Base-by-base conservation (phyloP, 2,329 filamentous ascomycete species). In the Sarocladium kiliense region DNA sequence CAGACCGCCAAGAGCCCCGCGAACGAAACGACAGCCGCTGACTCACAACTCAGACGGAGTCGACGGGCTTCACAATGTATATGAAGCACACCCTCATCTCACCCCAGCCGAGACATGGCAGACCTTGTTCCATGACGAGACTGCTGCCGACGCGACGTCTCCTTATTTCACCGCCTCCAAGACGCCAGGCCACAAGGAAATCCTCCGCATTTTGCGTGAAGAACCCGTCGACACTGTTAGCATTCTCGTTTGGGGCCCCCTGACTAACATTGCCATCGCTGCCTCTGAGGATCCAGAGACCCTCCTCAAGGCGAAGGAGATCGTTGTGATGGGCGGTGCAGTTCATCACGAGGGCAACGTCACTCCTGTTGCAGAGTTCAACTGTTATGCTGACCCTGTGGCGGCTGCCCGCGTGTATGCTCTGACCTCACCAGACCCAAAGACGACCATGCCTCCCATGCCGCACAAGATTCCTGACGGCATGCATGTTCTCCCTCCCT, bases 321-420 rank as follows among this genome's bases (percentile, higher is more conserved):
- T 99, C 2, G 87, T 96, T 3, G 89, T 97, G 47, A 99, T 99
- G 94, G 94, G 93, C 57, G 94, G 94, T 57, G 86, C 89, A 23
- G 81, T 99, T 54, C 79, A 88, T 57, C 74, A 85, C 44, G 80
- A 85, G 53, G 94, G 94, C 62, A 99, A 99, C 70, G 85, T 89
- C 65, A 86, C 84, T 45, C 93, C 94, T 1, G 82, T 87, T 12
- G 91, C 89, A 59, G 94, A 99, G 69, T 99, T 99, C 81, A 99
- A 99, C 76, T 88, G 88, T 56, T 96, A 91, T 66, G 92, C 94
- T 56, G 95, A 99, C 68, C 79, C 88, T 19, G 80, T 89, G 39
- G 88, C 89, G 26, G 83, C 88, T 0, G 89, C 89, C 11, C 80
- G 88, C 14, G 81, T 94, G 18, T 92, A 87, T 65, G 88, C 89